Conservation (phyloP, 2,329 filamentous ascomycete genomes). For the Rutstroemia sydowiana region DNA sequence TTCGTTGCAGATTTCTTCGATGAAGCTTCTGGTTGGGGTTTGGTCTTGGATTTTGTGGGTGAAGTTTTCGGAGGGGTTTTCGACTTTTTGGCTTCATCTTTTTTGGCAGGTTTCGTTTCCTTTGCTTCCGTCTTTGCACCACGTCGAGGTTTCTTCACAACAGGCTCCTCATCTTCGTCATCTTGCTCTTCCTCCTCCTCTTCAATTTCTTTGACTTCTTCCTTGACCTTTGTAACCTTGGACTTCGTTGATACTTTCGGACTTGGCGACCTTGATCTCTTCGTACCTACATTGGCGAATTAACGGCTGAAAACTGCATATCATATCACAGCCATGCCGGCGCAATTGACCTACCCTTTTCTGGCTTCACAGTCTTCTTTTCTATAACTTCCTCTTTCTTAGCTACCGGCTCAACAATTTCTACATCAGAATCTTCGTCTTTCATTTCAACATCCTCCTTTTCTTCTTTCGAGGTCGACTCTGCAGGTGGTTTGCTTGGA, state of each 20-base stretch:
- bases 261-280: constrained; percentile 23
- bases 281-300: constrained; percentile 15
- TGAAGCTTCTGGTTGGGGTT: constrained; percentile 14
- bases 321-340: not conserved
- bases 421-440: constrained; percentile 19
- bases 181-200: constrained; percentile 46
- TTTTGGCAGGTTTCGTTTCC: constrained; percentile 22
- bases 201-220: constrained; percentile 28
- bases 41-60: constrained; percentile 15
- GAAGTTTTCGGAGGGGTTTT: constrained; percentile 7
- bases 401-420: constrained; percentile 19
- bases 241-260: constrained; percentile 14
- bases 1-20: constrained; percentile 11
- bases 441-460: constrained; percentile 26
- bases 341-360: not conserved
- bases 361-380: constrained; percentile 4
- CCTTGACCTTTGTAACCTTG: constrained; percentile 22
- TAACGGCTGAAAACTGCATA: not conserved
- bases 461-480: constrained; percentile 17
- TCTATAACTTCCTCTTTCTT: constrained; percentile 11
- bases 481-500: constrained; percentile 24
- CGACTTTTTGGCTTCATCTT: not conserved
- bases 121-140: constrained; percentile 40
- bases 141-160: constrained; percentile 36
- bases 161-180: constrained; percentile 27